Evolutionary conservation across 331 rosid genomes (phyloP), one percentile per base, ranked within the genome.

Genomic region (Malus hybrid): DNA sequence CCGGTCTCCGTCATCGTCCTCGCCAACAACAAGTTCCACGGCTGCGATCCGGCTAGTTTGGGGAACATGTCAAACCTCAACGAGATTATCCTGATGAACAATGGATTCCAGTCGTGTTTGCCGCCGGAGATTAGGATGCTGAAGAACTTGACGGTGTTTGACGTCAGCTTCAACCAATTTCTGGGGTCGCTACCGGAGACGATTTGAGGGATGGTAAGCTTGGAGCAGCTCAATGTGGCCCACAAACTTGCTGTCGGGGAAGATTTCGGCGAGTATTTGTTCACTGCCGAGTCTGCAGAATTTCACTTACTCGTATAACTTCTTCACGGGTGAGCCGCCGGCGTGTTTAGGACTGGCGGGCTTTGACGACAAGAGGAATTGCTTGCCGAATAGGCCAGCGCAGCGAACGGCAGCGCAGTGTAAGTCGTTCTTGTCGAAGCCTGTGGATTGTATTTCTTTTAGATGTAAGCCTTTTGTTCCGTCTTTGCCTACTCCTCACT

Each of bases 1-100:
- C 98, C 98, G 67, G 98, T 90, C 4, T 94, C 98, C 6, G 98
- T 94, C 6, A 90, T 94, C 33, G 98, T 94, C 7, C 70, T 94
- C 5, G 98, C 98, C 3, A 87, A 94, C 79, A 94, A 94, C 86
- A 88, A 73, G 67, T 94, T 94, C 74, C 97, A 85, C 2, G 97
- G 98, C 3, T 94, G 98, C 18, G 85, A 88, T 5, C 98, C 98
- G 55, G 74, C 97, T 18, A 90, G 97, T 70, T n/a, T 94, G 7
- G 98, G 97, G 0, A 94, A 94, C 76, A 94, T 94, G 98, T 71
- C 87, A 5, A 83, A 83, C 59, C 77, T 94, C 14, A 86, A 94
- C 42, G 99, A 94, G 87, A 86, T 94, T 11, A 90, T 94, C 56
- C 3, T 90, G 68, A 83, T 90, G 97, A 87, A 92, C 68, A 94